Percentiles rank a stretch among this genome's conserved stretches.
Evolutionary conservation across 2,329 filamentous ascomycete species (phyloP).

Genomic region (Colletotrichum plurivorum): DNA sequence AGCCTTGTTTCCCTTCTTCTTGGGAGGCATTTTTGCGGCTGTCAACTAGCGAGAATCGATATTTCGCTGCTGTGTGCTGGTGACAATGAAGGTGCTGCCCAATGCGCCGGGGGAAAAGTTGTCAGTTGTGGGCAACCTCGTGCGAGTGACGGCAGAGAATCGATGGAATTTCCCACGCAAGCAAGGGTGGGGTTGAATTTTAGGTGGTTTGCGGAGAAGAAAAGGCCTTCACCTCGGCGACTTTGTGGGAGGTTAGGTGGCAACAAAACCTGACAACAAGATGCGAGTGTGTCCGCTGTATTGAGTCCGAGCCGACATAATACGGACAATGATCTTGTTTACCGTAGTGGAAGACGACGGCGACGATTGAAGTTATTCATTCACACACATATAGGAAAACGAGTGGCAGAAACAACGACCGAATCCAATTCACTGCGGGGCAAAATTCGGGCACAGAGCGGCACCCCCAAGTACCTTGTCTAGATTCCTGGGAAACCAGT

Average conservation of each 20-base stretch:
- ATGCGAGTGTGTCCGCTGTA: constrained; percentile 4
- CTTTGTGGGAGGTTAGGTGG: constrained; percentile 16
- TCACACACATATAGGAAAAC: not conserved
- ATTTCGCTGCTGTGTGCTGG: not conserved
- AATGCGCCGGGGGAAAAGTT: constrained; percentile 15
- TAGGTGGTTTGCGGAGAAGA: constrained; percentile 12
- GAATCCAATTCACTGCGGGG: constrained; percentile 35
- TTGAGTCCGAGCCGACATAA: constrained; percentile 33
- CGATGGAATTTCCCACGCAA: constrained; percentile 30
- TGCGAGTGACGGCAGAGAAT: constrained; percentile 22
- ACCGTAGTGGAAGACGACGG: not conserved
- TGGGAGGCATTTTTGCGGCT: constrained; percentile 81
- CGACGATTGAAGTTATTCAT: constrained; percentile 9
- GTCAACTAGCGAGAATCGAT: constrained; percentile 29
- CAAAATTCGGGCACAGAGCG: constrained; percentile 11
- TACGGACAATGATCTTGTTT: constrained; percentile 18
- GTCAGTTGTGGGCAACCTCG: constrained; percentile 29
- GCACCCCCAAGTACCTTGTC: not conserved
- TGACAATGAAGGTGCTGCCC: constrained; percentile 4
- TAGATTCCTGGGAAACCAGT: too few species aligned
- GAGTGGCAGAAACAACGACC: constrained; percentile 6
- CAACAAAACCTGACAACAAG: constrained; percentile 22
- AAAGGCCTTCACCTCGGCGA: constrained; percentile 9
- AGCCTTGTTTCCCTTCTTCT: constrained; percentile 92
- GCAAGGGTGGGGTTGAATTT: constrained; percentile 23